Evolutionary conservation across 1,284 basidiomycete species (phyloP).

Genomic region (Cryptococcus hybrid): DNA sequence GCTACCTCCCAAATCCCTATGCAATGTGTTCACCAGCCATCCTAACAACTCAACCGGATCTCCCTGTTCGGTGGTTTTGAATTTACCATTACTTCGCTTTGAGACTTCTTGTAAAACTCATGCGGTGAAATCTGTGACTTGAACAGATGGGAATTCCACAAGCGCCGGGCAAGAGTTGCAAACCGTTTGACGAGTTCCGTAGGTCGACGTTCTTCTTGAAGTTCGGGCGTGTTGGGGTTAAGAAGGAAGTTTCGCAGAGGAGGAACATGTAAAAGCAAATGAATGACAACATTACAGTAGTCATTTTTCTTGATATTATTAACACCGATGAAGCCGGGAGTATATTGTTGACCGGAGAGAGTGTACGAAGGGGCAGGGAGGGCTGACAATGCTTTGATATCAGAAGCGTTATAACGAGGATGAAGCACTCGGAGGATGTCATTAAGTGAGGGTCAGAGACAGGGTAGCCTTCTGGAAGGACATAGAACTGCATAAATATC

Average conservation of each 20-base stretch:
- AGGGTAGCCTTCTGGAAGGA: conserved; percentile 95
- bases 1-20: conserved; percentile 85
- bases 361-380: conserved; percentile 70
- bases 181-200: conserved; percentile 83
- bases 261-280: conserved; percentile 85
- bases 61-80: conserved; percentile 86
- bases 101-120: conserved; percentile 97
- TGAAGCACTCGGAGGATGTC: conserved; percentile 90
- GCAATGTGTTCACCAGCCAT: conserved; percentile 92
- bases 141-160: conserved; percentile 95
- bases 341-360: conserved; percentile 73
- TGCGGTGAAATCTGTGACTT: conserved; percentile 98
- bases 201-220: conserved; percentile 39
- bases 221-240: conserved; percentile 59
- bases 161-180: conserved; percentile 77
- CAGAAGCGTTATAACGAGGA: conserved; percentile 65
- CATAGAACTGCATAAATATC: conserved; percentile 68
- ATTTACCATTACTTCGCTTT: conserved; percentile 80
- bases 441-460: conserved; percentile 90
- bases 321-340: conserved; percentile 91
- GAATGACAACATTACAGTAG: conserved; percentile 96
- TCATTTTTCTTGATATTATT: conserved; percentile 98
- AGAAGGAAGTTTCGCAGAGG: conserved; percentile 86
- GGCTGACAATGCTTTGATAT: conserved; percentile 56
- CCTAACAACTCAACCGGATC: conserved; percentile 96